Base-by-base conservation (phyloP, 2,329 filamentous ascomycete genomes). In the Phyllosticta citrichinensis region DNA sequence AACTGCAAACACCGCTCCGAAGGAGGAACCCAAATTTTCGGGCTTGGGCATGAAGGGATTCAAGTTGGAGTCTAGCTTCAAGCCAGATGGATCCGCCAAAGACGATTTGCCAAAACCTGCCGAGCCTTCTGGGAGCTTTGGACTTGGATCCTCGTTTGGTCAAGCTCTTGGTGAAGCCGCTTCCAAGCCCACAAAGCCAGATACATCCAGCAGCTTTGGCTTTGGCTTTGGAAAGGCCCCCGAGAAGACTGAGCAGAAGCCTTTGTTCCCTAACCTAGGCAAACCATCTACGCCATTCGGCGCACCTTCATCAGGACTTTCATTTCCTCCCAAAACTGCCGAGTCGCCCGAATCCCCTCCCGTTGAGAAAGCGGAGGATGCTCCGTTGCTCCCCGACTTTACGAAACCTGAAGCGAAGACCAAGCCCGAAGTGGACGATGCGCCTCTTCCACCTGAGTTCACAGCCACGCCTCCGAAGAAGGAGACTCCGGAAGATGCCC, bases 21-120 rank as follows among this genome's bases (percentile, higher is more conserved):
- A 62, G 17, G 53, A 60, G 27, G 6, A 52, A 19, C 56, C 54
- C 11, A 22, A 67, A 66, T 10, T 62, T 66, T 74, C 72, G 40
- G 70, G 71, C 52, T 66, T 66, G 61, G 64, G 64, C 58, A n/a
- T 52, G 20, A 67, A 66, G 17, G 80, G 82, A 0, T 90, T 90
- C 74, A 87, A 87, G 66, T 76, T 90, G 17, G 81, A 81, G 50
- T 86, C 83, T 30, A 85, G 83, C 1, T 91, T 90, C 74, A 84
- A 85, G 67, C 79, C 80, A 9, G 86, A 89, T 65, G 80, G 82
- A 5, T 79, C 80, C 53, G 78, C 82, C 0, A 84, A 83, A 62
- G 81, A 87, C 24, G 83, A 87, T 62, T 73, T 79, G 40, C 77
- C 81, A 9, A 82, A 81, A 63, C 75, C 80, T 17, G 69, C 73